Conservation (phyloP, 139 green algal species). For the Spirogloea muscicola region DNA sequence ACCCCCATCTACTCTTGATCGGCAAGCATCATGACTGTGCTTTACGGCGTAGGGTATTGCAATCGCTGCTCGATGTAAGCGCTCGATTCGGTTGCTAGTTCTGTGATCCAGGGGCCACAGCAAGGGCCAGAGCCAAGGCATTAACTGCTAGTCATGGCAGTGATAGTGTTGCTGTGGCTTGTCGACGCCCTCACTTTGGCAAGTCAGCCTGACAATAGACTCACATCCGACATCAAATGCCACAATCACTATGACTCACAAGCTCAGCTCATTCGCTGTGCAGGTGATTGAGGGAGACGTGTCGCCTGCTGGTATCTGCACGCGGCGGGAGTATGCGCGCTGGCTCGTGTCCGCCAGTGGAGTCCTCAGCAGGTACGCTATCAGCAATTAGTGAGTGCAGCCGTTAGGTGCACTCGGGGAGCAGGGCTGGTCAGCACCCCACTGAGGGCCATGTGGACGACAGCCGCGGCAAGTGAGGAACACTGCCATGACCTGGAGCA, state of each 20-base stretch:
- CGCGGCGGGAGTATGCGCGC: slow-evolving; percentile 28
- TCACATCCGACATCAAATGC: too few relatives aligned
- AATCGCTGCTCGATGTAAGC: background rate
- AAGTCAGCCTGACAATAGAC: too few relatives aligned
- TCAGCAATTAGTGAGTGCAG: background rate
- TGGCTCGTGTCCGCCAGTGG: slow-evolving; percentile 20
- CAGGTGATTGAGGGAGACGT: slow-evolving; percentile 35
- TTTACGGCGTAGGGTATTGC: background rate
- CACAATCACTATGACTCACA: too few relatives aligned
- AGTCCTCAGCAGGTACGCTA: slow-evolving; percentile 19
- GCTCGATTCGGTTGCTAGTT: background rate
- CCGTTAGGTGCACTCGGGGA: background rate
- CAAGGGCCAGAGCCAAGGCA: background rate
- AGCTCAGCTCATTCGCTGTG: too few relatives aligned
- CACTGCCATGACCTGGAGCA: too few relatives aligned
- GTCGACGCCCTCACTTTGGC: too few relatives aligned
- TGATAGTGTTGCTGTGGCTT: background rate
- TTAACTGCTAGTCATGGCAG: background rate
- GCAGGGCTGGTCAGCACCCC: too few relatives aligned
- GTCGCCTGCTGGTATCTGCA: slow-evolving; percentile 36
- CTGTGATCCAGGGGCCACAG: background rate
- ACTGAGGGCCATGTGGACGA: too few relatives aligned
- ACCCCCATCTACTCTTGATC: background rate
- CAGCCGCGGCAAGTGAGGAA: too few relatives aligned
- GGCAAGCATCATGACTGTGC: background rate